Evolutionary conservation across 305 asterid species (phyloP).

Genomic region (Fraxinus angustifolia): DNA sequence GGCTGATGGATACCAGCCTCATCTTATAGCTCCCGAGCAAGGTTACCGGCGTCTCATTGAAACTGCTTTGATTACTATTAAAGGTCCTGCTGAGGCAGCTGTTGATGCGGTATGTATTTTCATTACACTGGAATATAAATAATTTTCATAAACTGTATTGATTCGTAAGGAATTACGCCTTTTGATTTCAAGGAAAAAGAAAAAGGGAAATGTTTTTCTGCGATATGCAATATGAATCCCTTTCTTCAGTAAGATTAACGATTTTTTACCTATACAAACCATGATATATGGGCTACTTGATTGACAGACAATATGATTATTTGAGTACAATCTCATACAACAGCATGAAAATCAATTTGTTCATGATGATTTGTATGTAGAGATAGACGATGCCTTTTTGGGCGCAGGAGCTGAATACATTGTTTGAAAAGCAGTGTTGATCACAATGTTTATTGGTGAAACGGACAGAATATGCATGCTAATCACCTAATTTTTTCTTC

Average conservation of each 20-base stretch:
- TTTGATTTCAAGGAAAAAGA: not conserved
- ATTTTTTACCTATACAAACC: not conserved
- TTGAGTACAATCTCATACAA: not conserved
- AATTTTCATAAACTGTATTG: not conserved
- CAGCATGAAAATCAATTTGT: not conserved
- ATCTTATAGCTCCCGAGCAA: conserved; percentile 81
- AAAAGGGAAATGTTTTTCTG: not conserved
- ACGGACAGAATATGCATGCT: conserved; percentile 1
- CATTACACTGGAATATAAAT: conserved; percentile 7
- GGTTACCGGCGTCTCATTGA: conserved; percentile 80
- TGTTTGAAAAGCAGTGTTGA: too few species aligned
- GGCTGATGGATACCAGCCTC: conserved; percentile 86
- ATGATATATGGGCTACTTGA: not conserved
- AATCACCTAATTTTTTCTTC: not conserved
- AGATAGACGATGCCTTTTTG: too few species aligned
- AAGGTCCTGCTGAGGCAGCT: conserved; percentile 80
- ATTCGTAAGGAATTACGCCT: not conserved
- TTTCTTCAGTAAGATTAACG: not conserved
- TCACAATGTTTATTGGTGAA: too few species aligned
- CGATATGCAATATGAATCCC: not conserved
- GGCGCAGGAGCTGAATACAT: too few species aligned
- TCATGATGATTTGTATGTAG: not conserved
- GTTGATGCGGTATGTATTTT: conserved; percentile 54
- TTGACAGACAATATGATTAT: not conserved
- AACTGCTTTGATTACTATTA: conserved; percentile 56